These are phyloP conservation scores for Fusarium succisae DNA, from an alignment of 2,329 filamentous ascomycete genomes.

Conservation along the genomic window DNA sequence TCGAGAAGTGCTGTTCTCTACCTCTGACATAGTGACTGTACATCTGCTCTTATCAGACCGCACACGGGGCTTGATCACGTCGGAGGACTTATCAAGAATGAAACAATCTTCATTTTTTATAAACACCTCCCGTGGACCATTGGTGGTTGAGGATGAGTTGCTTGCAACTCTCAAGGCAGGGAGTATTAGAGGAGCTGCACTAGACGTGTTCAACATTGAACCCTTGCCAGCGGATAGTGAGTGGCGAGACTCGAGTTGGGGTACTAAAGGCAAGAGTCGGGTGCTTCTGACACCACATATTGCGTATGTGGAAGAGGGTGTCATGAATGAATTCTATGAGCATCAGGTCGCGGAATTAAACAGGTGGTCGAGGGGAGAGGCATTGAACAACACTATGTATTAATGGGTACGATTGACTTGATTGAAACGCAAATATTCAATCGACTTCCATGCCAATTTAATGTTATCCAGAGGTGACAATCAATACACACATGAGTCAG, in stretches of 20 bases:
- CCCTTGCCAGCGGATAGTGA: background rate
- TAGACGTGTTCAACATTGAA: background rate
- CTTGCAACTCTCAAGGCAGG: background rate
- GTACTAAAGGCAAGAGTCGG: background rate
- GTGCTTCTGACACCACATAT: background rate
- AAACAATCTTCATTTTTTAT: background rate
- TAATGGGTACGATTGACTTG: fast-evolving
- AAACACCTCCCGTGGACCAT: background rate
- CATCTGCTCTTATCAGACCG: background rate
- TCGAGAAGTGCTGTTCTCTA: background rate
- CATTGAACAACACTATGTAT: background rate
- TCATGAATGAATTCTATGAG: slow-evolving; percentile 1
- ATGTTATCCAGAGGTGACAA: no score
- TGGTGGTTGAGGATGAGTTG: background rate
- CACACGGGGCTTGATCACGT: background rate
- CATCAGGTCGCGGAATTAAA: background rate
- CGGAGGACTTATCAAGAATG: background rate
- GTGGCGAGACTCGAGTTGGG: background rate
- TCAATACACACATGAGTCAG: no score
- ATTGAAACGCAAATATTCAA: no score
- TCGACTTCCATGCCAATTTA: no score
- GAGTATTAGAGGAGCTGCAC: background rate
- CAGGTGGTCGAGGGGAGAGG: background rate
- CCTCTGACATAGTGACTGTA: background rate
- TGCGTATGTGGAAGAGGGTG: background rate